Conservation (phyloP, 352 stramenopile genomes). For the Globisporangium polare region DNA sequence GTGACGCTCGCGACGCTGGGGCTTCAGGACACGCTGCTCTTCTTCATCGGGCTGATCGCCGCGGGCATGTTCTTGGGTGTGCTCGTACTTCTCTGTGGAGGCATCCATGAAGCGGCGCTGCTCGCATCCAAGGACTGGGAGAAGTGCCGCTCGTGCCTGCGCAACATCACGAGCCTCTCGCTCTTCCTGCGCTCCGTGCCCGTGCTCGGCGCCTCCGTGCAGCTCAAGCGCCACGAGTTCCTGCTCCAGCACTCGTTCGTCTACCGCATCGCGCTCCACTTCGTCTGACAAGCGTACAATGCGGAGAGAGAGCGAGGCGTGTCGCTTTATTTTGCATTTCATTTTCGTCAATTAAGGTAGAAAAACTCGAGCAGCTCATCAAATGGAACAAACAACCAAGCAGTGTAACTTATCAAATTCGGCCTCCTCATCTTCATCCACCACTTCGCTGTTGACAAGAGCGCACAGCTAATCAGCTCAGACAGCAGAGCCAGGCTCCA, state of each 20-base stretch:
- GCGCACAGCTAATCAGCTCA: too few relatives aligned
- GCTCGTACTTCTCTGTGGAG: constrained; percentile 58
- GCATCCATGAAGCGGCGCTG: constrained; percentile 48
- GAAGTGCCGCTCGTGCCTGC: constrained; percentile 67
- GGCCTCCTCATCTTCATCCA: not conserved
- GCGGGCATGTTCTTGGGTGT: constrained; percentile 51
- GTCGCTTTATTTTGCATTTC: constrained; percentile 2
- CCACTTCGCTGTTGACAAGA: too few relatives aligned
- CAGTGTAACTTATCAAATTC: constrained; percentile 5
- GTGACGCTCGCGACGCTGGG: constrained; percentile 46
- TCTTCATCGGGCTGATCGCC: constrained; percentile 43
- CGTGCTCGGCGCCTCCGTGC: constrained; percentile 53
- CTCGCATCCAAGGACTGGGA: constrained; percentile 68
- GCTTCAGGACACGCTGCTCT: constrained; percentile 55
- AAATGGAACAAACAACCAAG: not conserved
- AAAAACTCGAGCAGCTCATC: not conserved
- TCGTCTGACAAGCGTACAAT: constrained; percentile 31
- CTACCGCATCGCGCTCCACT: constrained; percentile 77
- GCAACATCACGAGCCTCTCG: constrained; percentile 79
- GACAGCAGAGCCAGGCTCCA: too few relatives aligned
- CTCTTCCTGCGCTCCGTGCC: constrained; percentile 76
- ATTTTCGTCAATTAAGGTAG: not conserved
- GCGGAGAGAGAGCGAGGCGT: not conserved
- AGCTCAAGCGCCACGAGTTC: constrained; percentile 78
- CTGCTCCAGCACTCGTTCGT: constrained; percentile 77